Percentiles rank a stretch among this genome's conserved stretches.
phyloP scores from a whole-genome alignment of 78 protist species.

The Dictyostelium capitatum region DNA sequence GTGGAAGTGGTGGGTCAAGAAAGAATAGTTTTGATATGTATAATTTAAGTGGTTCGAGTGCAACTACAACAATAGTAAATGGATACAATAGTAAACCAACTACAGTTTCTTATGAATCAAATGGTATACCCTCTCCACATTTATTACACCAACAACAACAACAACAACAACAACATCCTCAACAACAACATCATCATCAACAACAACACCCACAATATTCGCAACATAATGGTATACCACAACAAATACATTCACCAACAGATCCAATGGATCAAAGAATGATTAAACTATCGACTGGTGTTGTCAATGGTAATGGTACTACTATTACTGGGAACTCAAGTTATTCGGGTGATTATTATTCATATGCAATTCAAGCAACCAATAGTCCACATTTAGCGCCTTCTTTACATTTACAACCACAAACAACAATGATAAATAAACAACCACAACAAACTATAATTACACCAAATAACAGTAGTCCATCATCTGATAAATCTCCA shows the following conservation, averaged over 20 bases:
- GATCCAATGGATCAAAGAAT: neutral
- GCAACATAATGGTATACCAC: neutral
- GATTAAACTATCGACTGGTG: neutral
- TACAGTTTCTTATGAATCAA: neutral
- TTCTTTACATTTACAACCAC: conserved; percentile 12
- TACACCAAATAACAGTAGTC: neutral
- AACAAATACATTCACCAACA: neutral
- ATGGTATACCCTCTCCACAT: conserved; percentile 16
- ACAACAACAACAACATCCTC: neutral
- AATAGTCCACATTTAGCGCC: conserved; percentile 13
- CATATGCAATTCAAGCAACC: neutral
- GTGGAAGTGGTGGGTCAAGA: neutral
- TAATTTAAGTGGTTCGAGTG: neutral
- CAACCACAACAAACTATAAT: neutral
- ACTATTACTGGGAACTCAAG: neutral
- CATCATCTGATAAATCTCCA: neutral
- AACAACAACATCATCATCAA: conserved; percentile 6
- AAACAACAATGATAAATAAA: neutral
- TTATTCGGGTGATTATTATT: neutral
- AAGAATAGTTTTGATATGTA: conserved; percentile 10
- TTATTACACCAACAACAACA: neutral
- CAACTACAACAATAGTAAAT: neutral
- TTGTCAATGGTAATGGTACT: no score
- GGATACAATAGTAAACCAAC: neutral
- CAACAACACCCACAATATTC: conserved; percentile 1